A percentile compares a stretch with the other conserved stretches of the same genome.
Evolutionary conservation across 2,329 filamentous ascomycete species (phyloP).

Genomic region (Aschersonia sp.): DNA sequence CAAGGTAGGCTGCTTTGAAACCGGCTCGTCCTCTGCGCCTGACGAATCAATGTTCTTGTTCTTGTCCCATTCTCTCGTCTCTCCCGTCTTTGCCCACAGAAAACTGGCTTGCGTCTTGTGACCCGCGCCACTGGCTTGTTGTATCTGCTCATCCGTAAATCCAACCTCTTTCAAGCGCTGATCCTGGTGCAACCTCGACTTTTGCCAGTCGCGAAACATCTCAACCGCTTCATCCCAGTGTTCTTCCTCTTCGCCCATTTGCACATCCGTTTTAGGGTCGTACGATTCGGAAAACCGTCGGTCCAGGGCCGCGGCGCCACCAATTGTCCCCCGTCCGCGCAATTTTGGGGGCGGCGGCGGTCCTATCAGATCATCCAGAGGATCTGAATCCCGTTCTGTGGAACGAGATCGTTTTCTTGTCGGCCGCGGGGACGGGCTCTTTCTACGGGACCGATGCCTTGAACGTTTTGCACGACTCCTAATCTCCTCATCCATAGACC

Average conservation of each 20-base stretch:
- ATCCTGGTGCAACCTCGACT: slow-evolving; percentile 61
- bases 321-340: slow-evolving; percentile 56
- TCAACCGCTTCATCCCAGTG: slow-evolving; percentile 75
- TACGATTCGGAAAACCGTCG: slow-evolving; percentile 59
- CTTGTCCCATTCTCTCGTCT: slow-evolving; percentile 46
- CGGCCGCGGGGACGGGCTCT: neutral
- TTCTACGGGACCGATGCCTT: neutral
- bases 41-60: slow-evolving; percentile 26
- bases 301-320: slow-evolving; percentile 56
- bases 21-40: slow-evolving; percentile 2
- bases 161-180: slow-evolving; percentile 64
- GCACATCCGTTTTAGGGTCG: slow-evolving; percentile 41
- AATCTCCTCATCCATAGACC: too few species aligned
- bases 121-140: slow-evolving; percentile 39
- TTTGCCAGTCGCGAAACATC: slow-evolving; percentile 62
- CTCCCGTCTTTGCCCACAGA: slow-evolving; percentile 55
- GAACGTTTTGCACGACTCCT: neutral
- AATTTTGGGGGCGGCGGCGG: slow-evolving; percentile 43
- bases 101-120: slow-evolving; percentile 47
- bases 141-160: slow-evolving; percentile 61
- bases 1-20: slow-evolving; percentile 2
- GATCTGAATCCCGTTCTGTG: slow-evolving; percentile 40
- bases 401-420: neutral
- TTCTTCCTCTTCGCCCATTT: slow-evolving; percentile 35
- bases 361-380: slow-evolving; percentile 62